Percentiles rank a stretch among this genome's conserved stretches.
Evolutionary conservation across 139 green algal genomes (phyloP).

Genomic region (Nannochloris sp.): DNA sequence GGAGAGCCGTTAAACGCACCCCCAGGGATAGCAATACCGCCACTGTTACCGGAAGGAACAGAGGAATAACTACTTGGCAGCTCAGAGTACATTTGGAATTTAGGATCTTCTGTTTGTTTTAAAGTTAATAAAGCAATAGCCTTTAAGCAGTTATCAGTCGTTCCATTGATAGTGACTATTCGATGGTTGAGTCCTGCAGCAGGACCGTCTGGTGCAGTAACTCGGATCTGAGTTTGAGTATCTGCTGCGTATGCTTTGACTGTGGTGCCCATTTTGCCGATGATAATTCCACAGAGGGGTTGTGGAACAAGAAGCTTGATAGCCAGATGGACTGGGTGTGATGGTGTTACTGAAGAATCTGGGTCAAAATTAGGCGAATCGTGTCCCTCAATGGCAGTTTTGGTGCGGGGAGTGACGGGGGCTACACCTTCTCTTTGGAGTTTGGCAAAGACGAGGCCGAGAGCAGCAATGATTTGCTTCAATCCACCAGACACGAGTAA

Average conservation of each 20-base stretch:
- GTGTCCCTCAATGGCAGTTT: background rate
- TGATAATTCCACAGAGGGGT: conserved; percentile 65
- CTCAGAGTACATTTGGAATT: conserved; percentile 15
- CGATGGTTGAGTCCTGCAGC: conserved; percentile 11
- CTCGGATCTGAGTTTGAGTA: conserved; percentile 30
- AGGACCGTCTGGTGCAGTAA: background rate
- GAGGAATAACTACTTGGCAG: conserved; percentile 5
- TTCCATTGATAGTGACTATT: conserved; percentile 25
- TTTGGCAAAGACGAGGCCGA: conserved; percentile 68
- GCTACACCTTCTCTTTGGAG: conserved; percentile 38
- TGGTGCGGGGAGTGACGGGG: background rate
- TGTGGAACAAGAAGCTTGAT: conserved; percentile 67
- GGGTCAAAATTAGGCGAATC: background rate
- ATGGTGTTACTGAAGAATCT: background rate
- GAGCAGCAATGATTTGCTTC: conserved; percentile 50
- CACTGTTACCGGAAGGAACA: background rate
- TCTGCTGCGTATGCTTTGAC: conserved; percentile 64
- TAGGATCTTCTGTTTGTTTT: conserved; percentile 26
- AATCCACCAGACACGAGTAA: conserved; percentile 61
- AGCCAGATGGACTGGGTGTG: background rate
- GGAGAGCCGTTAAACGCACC: too few relatives aligned
- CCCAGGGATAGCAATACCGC: background rate
- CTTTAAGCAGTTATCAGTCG: conserved; percentile 13
- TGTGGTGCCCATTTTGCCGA: conserved; percentile 68
- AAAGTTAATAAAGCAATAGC: conserved; percentile 17